These are phyloP conservation scores for Paramarasmius palmivorus DNA, from an alignment of 1,284 basidiomycete genomes.

Conservation along the genomic window DNA sequence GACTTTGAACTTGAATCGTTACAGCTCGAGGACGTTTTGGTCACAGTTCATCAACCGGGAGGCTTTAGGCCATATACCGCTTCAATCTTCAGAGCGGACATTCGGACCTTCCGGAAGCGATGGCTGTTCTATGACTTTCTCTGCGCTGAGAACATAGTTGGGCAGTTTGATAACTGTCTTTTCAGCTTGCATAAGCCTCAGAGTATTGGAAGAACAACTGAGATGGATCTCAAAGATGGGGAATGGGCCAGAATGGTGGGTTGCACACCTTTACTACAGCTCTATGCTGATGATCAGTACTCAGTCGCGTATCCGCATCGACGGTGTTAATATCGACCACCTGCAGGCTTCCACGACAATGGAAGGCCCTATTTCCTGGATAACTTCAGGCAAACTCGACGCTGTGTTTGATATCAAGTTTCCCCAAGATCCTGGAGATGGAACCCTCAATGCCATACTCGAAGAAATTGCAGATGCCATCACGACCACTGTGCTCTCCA, in stretches of 20 bases:
- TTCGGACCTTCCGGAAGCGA: conserved; percentile 84
- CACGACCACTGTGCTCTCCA: conserved; percentile 46
- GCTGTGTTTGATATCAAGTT: conserved; percentile 98
- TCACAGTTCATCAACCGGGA: conserved; percentile 94
- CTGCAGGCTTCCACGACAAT: conserved; percentile 83
- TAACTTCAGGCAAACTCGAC: conserved; percentile 94
- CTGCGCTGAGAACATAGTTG: conserved; percentile 91
- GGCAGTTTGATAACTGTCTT: conserved; percentile 97
- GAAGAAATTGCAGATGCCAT: conserved; percentile 91
- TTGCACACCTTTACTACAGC: conserved; percentile 5
- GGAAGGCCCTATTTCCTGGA: conserved; percentile 94
- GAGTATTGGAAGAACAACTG: conserved; percentile 88
- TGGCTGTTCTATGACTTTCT: conserved; percentile 96
- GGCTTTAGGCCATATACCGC: conserved; percentile 93
- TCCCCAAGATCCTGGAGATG: conserved; percentile 78
- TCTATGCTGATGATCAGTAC: conserved; percentile 4
- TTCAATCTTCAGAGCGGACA: conserved; percentile 93
- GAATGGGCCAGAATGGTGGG: conserved; percentile 89
- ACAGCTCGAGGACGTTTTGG: conserved; percentile 88
- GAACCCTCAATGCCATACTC: conserved; percentile 86
- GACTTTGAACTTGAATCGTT: conserved; percentile 94
- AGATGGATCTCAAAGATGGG: conserved; percentile 78
- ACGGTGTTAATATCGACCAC: conserved; percentile 97
- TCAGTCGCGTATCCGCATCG: conserved; percentile 92
- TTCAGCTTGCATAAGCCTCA: conserved; percentile 98